Base-by-base conservation (phyloP, 371 early-diverging fungal genomes). In the Mucor lusitanicus region DNA sequence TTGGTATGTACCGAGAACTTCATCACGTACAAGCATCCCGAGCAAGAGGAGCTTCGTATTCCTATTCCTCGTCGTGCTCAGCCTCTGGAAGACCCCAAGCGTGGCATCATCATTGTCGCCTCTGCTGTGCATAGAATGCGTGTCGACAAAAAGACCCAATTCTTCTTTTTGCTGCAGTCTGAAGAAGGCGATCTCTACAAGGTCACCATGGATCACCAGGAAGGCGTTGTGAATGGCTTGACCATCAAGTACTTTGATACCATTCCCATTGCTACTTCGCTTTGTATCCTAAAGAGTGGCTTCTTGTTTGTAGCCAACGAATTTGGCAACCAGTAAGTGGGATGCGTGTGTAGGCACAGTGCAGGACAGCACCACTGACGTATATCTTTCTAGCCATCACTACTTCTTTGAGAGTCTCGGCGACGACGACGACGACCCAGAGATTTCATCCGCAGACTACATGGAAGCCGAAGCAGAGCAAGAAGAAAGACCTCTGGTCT, bases 101-200 rank as follows among this genome's bases (percentile, higher is more conserved):
- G 92, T 63, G 92, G 91, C 9, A 76, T 92, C 46, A 86, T 97
- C 71, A 90, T 97, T 63, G 88, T 93, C 1, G 76, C 94, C 0
- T 85, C 84, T 56, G 95, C 95, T 9, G 92, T 97, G 56, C 97
- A 98, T 79, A 91, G 90, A 70, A 91, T 97, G 91, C 95, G 93
- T 75, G 85, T 88, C 63, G 86, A 88, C 67, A 86, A 88, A 81
- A 91, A 95, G 75, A 82, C 83, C 6, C 86, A 90, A 33, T 96
- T 97, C 78, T 98, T 99, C 77, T 87, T 96, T 54, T 80, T 98
- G 61, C 73, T 92, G 25, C 99, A 98, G 70, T 91, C 93, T 30
- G 98, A 98, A 62, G 89, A 90, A 56, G 99, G 99, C 37, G 98
- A 98, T 79, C 74, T 99, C 55, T 98, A 92, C 86, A 97, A 97